Base-by-base conservation (phyloP, 495 filamentous ascomycete genomes). In the Paragyromitra xinjiangensis region DNA sequence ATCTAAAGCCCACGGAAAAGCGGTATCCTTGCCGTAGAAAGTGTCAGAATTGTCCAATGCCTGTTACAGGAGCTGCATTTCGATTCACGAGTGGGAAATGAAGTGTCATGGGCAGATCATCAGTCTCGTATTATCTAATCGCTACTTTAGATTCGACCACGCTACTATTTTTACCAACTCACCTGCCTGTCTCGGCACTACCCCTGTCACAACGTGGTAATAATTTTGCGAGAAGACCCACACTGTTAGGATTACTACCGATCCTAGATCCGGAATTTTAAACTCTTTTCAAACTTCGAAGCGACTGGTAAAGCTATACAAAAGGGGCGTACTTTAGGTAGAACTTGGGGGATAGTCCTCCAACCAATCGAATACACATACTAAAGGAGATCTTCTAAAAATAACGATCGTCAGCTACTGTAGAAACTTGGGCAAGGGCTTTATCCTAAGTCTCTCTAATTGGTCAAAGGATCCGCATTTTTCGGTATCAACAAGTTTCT, bases 381-480 rank as follows among this genome's bases (percentile, higher is more conserved):
- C 19, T 22, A 22, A 22, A 22, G 19, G 34, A 42, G 16, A 37
- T 22, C 3, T 24, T 37, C 61, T 42, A 73, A 67, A 73, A 67
- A 73, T 73, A 67, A 45, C n/a, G 61, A 73, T 67, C 70, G 3
- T 8, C 70, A 22, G 37, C 45, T 72, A 69, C 37, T 19, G 16
- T 34, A 9, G 12, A 59, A 59, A 6, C 24, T 37, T 34, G 9
- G 55, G 6, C 11, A 56, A 8, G 11, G 8, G 14, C 11, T 11
- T 16, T 51, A 19, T 22, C 22, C 29, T 3, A 26, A 7, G 7
- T 58, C 53, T 3, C 22, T 29, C 53, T n/a, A 7, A 48, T 51
- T 51, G 48, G 48, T 19, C 48, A 51, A 19, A 51, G 26, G 0
- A 29, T 29, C 24, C 9, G 22, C 24, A 2, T 24, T 19, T 55